Percentiles rank a stretch among this genome's conserved stretches.
These are phyloP conservation scores for Pholiota adiposa DNA, from an alignment of 1,284 basidiomycete species.

Conservation along the genomic window DNA sequence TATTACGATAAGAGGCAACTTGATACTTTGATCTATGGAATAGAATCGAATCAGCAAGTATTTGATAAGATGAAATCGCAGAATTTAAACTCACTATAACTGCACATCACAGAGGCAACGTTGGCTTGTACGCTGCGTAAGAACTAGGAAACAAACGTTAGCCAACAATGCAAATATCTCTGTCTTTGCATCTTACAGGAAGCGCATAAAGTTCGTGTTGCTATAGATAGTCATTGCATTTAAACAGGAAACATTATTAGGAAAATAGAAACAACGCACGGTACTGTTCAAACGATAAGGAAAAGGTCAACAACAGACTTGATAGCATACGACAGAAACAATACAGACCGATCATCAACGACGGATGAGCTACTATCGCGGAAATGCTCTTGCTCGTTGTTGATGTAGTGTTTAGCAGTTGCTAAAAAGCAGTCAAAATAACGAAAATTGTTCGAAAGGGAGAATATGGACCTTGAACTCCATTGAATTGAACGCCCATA, in stretches of 20 bases:
- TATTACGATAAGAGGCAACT: not conserved
- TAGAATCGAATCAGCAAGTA: not conserved
- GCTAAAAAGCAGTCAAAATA: slow-evolving; percentile 23
- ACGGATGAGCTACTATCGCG: slow-evolving; percentile 56
- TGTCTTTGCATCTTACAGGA: slow-evolving; percentile 39
- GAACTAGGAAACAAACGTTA: slow-evolving; percentile 43
- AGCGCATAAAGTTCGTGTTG: slow-evolving; percentile 61
- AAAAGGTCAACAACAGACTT: slow-evolving; percentile 2
- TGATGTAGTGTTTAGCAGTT: slow-evolving; percentile 66
- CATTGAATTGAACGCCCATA: slow-evolving; percentile 62
- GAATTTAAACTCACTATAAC: slow-evolving; percentile 59
- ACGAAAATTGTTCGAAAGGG: not conserved
- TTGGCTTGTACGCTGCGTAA: slow-evolving; percentile 66
- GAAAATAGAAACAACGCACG: slow-evolving; percentile 24
- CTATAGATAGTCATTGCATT: slow-evolving; percentile 26
- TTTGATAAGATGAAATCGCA: not conserved
- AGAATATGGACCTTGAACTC: slow-evolving; percentile 52
- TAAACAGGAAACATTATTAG: not conserved
- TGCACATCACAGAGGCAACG: slow-evolving; percentile 74
- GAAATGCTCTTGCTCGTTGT: slow-evolving; percentile 66
- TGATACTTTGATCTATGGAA: slow-evolving; percentile 45
- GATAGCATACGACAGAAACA: too few relatives aligned
- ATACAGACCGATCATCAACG: slow-evolving; percentile 65
- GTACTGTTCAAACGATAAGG: slow-evolving; percentile 27
- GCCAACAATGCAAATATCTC: not conserved